Conservation (phyloP, 768 basidiomycete genomes). For the Multifurca ochricompacta region DNA sequence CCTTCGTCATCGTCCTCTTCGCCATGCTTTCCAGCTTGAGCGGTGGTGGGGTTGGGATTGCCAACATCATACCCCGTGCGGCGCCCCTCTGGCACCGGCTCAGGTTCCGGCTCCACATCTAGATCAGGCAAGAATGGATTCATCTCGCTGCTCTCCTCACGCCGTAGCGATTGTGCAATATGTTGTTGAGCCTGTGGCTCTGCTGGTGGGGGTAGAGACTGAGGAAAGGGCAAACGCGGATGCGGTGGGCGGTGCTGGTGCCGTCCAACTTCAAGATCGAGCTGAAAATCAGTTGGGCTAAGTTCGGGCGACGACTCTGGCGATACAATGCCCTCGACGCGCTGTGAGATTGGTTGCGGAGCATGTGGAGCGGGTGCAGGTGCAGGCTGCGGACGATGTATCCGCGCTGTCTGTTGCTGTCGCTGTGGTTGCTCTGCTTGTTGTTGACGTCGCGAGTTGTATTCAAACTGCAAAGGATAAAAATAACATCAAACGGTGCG, state of each 20-base stretch:
- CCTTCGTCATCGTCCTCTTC: conserved; percentile 4
- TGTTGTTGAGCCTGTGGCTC: neutral
- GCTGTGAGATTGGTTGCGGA: conserved; percentile 19
- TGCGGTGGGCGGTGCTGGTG: neutral
- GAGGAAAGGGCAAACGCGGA: neutral
- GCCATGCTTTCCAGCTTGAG: neutral
- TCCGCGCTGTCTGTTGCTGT: neutral
- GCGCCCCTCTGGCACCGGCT: neutral
- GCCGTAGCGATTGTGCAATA: conserved; percentile 1
- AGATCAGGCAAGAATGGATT: conserved; percentile 18
- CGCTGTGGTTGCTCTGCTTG: conserved; percentile 2
- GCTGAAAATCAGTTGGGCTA: conserved; percentile 7
- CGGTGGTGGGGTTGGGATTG: neutral
- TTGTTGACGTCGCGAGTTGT: conserved; percentile 11
- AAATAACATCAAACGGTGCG: neutral
- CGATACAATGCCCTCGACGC: conserved; percentile 17
- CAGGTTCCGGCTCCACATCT: conserved; percentile 4
- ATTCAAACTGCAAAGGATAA: conserved; percentile 19
- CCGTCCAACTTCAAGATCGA: conserved; percentile 10
- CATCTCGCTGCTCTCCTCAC: conserved; percentile 17
- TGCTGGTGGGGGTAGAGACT: neutral
- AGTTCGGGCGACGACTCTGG: conserved; percentile 20
- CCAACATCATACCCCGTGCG: conserved; percentile 2
- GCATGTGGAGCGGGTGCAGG: conserved; percentile 6
- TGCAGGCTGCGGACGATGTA: conserved; percentile 9